Evolutionary conservation across 2,329 filamentous ascomycete species (phyloP).

Genomic region (Curvularia sp.): DNA sequence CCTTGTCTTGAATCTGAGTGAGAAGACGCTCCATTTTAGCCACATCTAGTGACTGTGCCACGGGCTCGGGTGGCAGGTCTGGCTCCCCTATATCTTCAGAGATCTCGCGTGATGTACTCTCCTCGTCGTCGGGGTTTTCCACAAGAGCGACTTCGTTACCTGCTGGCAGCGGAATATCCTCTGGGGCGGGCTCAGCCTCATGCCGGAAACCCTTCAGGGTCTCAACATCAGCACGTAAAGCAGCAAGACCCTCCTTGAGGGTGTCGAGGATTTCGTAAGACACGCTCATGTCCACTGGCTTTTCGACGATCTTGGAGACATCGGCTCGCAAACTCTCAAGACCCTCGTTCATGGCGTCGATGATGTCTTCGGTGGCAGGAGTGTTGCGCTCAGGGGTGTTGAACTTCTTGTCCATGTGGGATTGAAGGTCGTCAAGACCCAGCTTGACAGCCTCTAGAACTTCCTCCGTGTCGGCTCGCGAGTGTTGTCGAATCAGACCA

Average conservation of each 20-base stretch:
- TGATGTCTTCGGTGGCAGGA: constrained; percentile 63
- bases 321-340: constrained; percentile 78
- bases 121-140: constrained; percentile 53
- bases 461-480: constrained; percentile 56
- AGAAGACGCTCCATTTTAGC: constrained; percentile 86
- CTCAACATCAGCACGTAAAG: constrained; percentile 79
- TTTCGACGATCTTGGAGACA: constrained; percentile 75
- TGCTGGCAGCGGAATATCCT: constrained; percentile 50
- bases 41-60: constrained; percentile 62
- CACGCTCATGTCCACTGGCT: constrained; percentile 80
- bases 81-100: constrained; percentile 50
- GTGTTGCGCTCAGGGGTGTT: constrained; percentile 61
- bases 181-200: constrained; percentile 49
- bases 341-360: constrained; percentile 70
- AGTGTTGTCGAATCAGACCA: constrained; percentile 50
- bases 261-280: constrained; percentile 91
- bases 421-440: constrained; percentile 58
- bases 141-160: constrained; percentile 60
- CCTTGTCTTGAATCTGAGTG: constrained; percentile 80
- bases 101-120: constrained; percentile 52
- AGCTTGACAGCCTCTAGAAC: constrained; percentile 58
- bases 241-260: constrained; percentile 79
- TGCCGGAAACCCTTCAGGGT: constrained; percentile 65
- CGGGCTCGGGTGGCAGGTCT: constrained; percentile 51
- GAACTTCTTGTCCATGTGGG: constrained; percentile 60